Percentiles rank a stretch among this genome's conserved stretches.
Conservation (phyloP, 768 basidiomycete species). For the Mycena belliarum region DNA sequence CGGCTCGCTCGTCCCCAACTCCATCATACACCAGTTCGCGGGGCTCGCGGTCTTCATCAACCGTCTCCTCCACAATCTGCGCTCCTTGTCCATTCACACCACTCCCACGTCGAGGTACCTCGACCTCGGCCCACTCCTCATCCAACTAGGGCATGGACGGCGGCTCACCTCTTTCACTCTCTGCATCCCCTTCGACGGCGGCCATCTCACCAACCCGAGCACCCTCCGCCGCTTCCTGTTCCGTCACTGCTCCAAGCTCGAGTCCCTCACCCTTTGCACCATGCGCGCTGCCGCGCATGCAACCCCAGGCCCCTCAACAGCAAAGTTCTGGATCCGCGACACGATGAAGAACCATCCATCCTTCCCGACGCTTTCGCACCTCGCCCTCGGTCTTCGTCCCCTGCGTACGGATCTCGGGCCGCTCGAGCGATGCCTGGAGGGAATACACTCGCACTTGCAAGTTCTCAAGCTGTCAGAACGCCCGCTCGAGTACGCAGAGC, state of each 20-base stretch:
- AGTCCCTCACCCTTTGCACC: slow-evolving; percentile 37
- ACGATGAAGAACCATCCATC: slow-evolving; percentile 32
- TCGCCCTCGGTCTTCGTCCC: slow-evolving; percentile 42
- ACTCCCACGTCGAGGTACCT: slow-evolving; percentile 38
- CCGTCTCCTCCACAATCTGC: slow-evolving; percentile 40
- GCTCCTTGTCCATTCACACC: slow-evolving; percentile 37
- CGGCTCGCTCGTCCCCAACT: slow-evolving; percentile 23
- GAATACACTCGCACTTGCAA: slow-evolving; percentile 30
- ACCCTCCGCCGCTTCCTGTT: slow-evolving; percentile 37
- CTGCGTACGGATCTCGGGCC: slow-evolving; percentile 33
- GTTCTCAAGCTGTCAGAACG: slow-evolving; percentile 40
- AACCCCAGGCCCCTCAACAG: slow-evolving; percentile 27
- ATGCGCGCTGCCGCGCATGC: slow-evolving; percentile 28
- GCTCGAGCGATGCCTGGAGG: slow-evolving; percentile 31
- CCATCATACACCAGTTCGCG: slow-evolving; percentile 40
- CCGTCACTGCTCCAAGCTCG: slow-evolving; percentile 36
- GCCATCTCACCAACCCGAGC: slow-evolving; percentile 37
- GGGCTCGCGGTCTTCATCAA: slow-evolving; percentile 48
- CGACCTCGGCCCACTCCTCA: slow-evolving; percentile 40
- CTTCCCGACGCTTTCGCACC: slow-evolving; percentile 33
- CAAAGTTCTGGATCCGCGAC: slow-evolving; percentile 44
- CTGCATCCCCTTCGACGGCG: slow-evolving; percentile 47
- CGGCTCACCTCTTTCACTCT: slow-evolving; percentile 38
- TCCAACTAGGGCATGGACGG: slow-evolving; percentile 39
- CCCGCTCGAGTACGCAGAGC: slow-evolving; percentile 31